Conservation (phyloP, 2,329 filamentous ascomycete species). For the Canariomyces notabilis region DNA sequence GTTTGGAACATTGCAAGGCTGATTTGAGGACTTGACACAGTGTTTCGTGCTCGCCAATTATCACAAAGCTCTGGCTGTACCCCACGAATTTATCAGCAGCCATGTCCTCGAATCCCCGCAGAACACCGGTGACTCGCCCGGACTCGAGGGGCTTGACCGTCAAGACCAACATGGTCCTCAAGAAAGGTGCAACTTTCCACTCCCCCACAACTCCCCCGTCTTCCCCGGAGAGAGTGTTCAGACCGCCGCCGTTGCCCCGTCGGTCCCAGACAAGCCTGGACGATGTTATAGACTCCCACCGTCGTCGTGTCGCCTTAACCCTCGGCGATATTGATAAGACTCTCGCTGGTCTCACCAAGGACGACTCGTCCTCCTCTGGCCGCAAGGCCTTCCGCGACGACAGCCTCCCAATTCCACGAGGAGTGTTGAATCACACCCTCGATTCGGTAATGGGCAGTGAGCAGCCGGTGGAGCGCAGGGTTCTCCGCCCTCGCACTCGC, state of each 20-base stretch:
- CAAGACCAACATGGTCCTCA: slow-evolving; percentile 56
- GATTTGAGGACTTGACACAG: slow-evolving; percentile 21
- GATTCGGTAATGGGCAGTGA: slow-evolving; percentile 44
- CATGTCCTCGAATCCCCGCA: slow-evolving; percentile 37
- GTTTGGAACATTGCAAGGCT: slow-evolving; percentile 25
- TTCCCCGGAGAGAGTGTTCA: slow-evolving; percentile 37
- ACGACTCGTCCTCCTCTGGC: slow-evolving; percentile 32
- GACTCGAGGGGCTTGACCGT: slow-evolving; percentile 40
- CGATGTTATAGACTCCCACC: slow-evolving; percentile 65
- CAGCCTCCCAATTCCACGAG: slow-evolving; percentile 55
- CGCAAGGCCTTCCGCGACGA: slow-evolving; percentile 46
- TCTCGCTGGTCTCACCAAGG: slow-evolving; percentile 43
- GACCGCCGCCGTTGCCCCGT: slow-evolving; percentile 51
- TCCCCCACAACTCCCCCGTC: slow-evolving; percentile 42
- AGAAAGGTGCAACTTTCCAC: slow-evolving; percentile 66
- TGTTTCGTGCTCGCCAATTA: slow-evolving; percentile 14
- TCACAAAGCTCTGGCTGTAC: slow-evolving; percentile 20
- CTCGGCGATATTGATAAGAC: slow-evolving; percentile 61
- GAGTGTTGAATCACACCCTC: slow-evolving; percentile 53
- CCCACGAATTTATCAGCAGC: slow-evolving; percentile 25
- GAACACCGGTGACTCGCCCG: slow-evolving; percentile 41
- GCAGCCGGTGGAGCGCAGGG: slow-evolving; percentile 41
- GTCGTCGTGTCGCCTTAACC: slow-evolving; percentile 63
- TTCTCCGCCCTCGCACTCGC: slow-evolving; percentile 49
- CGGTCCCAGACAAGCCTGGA: slow-evolving; percentile 67